A percentile compares a stretch with the other conserved stretches of the same genome.
phyloP scores from a whole-genome alignment of 352 stramenopile species.

The Globisporangium mamillatum region DNA sequence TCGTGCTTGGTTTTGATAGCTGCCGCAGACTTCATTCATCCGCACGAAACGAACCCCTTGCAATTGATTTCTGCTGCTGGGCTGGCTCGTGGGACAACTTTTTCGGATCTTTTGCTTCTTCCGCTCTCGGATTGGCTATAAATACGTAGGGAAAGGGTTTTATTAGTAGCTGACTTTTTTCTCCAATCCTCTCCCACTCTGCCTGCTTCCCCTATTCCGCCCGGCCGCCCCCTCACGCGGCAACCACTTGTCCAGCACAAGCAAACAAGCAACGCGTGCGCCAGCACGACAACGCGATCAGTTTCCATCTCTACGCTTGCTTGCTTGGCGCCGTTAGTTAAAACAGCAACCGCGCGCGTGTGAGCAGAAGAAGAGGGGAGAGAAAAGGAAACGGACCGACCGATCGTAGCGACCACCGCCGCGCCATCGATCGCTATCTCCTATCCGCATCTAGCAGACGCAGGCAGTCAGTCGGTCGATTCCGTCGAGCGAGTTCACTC shows the following conservation, averaged over 20 bases:
- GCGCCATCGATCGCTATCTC: not conserved
- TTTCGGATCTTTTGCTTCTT: conserved; percentile 1
- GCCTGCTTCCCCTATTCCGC: not conserved
- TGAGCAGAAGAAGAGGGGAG: not conserved
- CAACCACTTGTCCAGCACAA: conserved; percentile 1
- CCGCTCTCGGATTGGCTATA: not conserved
- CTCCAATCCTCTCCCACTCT: conserved; percentile 10
- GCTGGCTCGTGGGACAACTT: not conserved
- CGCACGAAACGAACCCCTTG: not conserved
- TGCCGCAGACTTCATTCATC: not conserved
- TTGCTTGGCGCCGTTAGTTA: not conserved
- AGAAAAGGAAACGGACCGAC: conserved; percentile 3
- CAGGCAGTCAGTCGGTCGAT: not conserved
- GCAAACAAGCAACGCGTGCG: not conserved
- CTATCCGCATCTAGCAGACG: not conserved
- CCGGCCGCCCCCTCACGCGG: not conserved
- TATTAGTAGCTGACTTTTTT: conserved; percentile 10
- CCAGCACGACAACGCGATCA: not conserved
- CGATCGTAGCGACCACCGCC: not conserved
- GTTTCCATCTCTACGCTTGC: conserved; percentile 11
- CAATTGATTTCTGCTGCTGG: not conserved
- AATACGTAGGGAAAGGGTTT: not conserved
- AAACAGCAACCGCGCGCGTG: not conserved
- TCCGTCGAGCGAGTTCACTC: not conserved
- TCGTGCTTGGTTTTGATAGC: not conserved